Conservation (phyloP, 108 stramenopile genomes). For the Seminavis robusta region DNA sequence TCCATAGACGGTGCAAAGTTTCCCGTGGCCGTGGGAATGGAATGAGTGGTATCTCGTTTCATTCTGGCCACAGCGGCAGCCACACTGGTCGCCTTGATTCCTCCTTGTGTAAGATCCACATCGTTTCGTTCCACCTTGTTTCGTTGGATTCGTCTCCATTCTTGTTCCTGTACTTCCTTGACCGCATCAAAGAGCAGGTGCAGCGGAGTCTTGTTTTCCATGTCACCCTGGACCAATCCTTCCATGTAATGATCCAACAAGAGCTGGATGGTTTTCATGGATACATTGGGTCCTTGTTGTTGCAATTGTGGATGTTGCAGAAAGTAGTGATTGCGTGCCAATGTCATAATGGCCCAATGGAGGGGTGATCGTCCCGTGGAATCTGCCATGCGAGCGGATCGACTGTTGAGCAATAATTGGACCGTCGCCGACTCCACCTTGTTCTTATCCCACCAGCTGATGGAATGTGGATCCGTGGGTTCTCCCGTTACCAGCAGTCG, state of each 20-base stretch:
- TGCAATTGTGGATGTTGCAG: neutral
- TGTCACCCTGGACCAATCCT: constrained; percentile 23
- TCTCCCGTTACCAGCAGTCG: constrained; percentile 37
- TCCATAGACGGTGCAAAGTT: too few species aligned
- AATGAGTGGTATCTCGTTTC: too few species aligned
- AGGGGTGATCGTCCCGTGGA: constrained; percentile 35
- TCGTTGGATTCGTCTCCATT: constrained; percentile 12
- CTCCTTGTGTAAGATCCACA: constrained; percentile 25
- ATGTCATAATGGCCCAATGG: constrained; percentile 50
- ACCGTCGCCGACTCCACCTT: constrained; percentile 21
- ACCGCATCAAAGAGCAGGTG: constrained; percentile 37
- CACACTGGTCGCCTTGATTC: constrained; percentile 5
- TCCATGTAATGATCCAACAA: constrained; percentile 40
- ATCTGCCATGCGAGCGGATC: constrained; percentile 35
- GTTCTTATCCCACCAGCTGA: constrained; percentile 28
- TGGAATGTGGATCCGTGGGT: constrained; percentile 30
- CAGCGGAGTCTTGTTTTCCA: constrained; percentile 35
- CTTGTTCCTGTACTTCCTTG: constrained; percentile 19
- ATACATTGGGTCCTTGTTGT: constrained; percentile 13
- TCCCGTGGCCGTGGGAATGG: too few species aligned
- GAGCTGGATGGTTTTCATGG: constrained; percentile 30
- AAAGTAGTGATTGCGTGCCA: neutral
- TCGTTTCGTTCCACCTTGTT: constrained; percentile 15
- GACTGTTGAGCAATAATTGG: constrained; percentile 28
- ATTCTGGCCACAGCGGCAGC: neutral